Base-by-base conservation (phyloP, 2,329 filamentous ascomycete species). In the Eutypella sp. region DNA sequence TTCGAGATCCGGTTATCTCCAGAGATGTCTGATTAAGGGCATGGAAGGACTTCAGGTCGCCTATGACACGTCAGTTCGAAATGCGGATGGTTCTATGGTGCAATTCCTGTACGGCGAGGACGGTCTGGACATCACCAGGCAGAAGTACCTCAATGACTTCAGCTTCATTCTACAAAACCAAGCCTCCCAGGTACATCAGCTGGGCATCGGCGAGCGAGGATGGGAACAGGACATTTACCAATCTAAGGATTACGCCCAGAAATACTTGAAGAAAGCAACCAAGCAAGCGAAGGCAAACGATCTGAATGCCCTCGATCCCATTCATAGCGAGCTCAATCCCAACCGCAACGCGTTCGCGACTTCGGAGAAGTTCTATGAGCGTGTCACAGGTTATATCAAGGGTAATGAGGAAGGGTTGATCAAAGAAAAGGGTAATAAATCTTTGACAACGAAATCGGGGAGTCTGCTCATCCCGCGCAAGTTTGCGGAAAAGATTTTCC, bases 51-150 rank as follows among this genome's bases (percentile, higher is more conserved):
- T 97, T 37, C 86, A 84, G 58, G 90, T 95, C 2, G 84, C 91
- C 50, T 97, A 99, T 64, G 93, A 99, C 61, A 91, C 85, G 8
- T 95, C 91, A 1, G 93, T 99, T 15, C 83, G 93, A 52, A 92
- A 99, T 59, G 85, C 92, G 1, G 95, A 99, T 64, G 95, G 95
- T 20, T 89, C 87, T 2, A 79, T 99, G 59, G 79, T 99, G 3
- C 93, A 99, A 63, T 97, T 99, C 67, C 68, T 99, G 25, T 99
- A 97, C 62, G 93, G 93, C 49, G 93, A 99, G 66, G 93, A 99
- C 61, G 93, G 92, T 27, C 76, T 97, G 18, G 93, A 99, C 64
- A 87, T 95, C 42, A 89, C 89, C 2, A 97, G 96, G 67, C 89
- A 95, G 57, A 93, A 89, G 60, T 95, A 96, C 64, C 75, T 99